These are phyloP conservation scores for Chloromonas sp. DNA, from an alignment of 163 green algal species.

Conservation along the genomic window DNA sequence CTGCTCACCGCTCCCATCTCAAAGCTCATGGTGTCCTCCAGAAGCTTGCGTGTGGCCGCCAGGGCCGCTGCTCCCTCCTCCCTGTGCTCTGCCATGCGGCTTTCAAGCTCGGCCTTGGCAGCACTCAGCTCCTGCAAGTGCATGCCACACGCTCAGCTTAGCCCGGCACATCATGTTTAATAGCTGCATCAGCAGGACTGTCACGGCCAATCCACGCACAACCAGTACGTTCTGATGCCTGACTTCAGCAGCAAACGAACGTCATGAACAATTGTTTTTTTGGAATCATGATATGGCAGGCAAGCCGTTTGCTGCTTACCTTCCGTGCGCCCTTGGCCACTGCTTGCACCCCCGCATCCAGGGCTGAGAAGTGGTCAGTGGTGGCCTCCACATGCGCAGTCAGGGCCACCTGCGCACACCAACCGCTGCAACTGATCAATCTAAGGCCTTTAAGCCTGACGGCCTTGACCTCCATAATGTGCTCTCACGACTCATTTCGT, in stretches of 20 bases:
- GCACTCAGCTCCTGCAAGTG: conserved; percentile 6
- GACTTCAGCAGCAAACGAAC: too few relatives aligned
- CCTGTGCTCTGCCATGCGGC: background rate
- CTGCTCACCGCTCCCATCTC: background rate
- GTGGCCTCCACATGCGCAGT: background rate
- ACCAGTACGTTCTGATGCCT: too few relatives aligned
- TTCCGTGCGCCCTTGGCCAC: background rate
- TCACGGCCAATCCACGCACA: too few relatives aligned
- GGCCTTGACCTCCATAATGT: too few relatives aligned
- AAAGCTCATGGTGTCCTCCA: conserved; percentile 12
- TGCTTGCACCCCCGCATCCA: background rate
- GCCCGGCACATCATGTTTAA: too few relatives aligned
- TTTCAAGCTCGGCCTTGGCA: background rate
- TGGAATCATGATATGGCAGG: background rate
- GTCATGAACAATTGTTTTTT: background rate
- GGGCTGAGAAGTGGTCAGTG: background rate
- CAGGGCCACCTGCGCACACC: conserved; percentile 5
- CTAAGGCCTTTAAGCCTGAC: too few relatives aligned
- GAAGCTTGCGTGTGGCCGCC: background rate
- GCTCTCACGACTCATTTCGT: too few relatives aligned
- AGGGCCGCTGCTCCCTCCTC: background rate
- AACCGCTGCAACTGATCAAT: too few relatives aligned
- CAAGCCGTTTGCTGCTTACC: background rate
- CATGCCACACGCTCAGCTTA: too few relatives aligned
- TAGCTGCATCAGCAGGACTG: too few relatives aligned